Conservation (phyloP, 148 eudicot genomes). For the Rhododendron molle region DNA sequence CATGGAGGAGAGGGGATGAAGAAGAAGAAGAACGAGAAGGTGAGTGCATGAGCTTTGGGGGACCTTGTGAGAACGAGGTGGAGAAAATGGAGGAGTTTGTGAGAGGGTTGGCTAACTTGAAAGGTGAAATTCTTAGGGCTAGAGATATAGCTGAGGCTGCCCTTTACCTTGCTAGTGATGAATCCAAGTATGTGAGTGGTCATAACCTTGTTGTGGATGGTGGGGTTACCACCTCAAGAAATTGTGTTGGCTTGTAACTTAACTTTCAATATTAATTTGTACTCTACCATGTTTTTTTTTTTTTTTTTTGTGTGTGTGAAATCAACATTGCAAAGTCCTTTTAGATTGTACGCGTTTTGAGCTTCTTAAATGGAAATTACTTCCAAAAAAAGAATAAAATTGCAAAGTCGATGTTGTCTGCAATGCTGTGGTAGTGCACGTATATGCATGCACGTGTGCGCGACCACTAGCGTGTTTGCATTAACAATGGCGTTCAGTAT, state of each 20-base stretch:
- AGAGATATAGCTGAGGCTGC: conserved; percentile 46
- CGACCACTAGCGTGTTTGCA: not conserved
- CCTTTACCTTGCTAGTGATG: conserved; percentile 41
- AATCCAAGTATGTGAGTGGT: conserved; percentile 41
- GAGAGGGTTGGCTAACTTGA: conserved; percentile 27
- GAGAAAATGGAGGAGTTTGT: conserved; percentile 40
- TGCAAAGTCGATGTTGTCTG: not conserved
- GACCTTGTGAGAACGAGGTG: conserved; percentile 19
- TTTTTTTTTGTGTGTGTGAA: not conserved
- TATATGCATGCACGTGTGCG: not conserved
- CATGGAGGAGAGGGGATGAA: conserved; percentile 19
- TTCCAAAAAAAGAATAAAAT: not conserved
- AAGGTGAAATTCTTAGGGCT: conserved; percentile 24
- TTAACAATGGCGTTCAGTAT: not conserved
- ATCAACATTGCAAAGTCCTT: not conserved
- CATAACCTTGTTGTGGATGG: conserved; percentile 53
- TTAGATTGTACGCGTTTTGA: no score
- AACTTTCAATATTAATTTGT: not conserved
- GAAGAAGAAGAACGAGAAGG: conserved; percentile 5
- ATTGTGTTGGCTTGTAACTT: conserved; percentile 33
- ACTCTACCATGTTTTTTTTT: not conserved
- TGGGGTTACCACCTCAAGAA: conserved; percentile 39
- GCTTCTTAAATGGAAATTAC: no score
- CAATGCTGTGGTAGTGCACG: not conserved
- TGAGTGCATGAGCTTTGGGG: conserved; percentile 2